phyloP scores from a whole-genome alignment of 306 rosid species.

The Cucumis sativus region DNA sequence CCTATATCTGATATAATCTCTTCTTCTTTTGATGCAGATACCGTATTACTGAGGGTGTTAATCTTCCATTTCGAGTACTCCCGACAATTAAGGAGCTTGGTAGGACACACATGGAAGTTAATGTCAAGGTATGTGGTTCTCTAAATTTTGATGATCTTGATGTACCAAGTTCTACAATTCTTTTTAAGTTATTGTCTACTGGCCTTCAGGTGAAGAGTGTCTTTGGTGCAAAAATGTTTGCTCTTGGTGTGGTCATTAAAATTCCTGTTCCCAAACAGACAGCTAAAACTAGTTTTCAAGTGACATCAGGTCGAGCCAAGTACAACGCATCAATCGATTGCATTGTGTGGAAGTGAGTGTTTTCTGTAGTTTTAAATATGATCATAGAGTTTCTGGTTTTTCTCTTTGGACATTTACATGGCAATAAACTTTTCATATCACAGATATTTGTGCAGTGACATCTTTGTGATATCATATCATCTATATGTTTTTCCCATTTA shows the following conservation, averaged over 20 bases:
- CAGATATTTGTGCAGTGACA: neutral
- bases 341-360: constrained; percentile 86
- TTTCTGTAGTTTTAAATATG: neutral
- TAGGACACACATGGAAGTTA: constrained; percentile 88
- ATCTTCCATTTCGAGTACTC: constrained; percentile 90
- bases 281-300: constrained; percentile 78
- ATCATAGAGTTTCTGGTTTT: neutral
- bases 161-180: neutral
- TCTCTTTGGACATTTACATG: neutral
- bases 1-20: neutral
- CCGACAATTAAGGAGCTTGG: constrained; percentile 94
- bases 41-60: constrained; percentile 90
- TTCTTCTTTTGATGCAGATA: constrained; percentile 34
- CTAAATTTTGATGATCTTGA: constrained; percentile 3
- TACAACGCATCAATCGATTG: constrained; percentile 86
- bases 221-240: constrained; percentile 89
- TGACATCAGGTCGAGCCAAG: constrained; percentile 85
- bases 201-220: constrained; percentile 77
- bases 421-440: neutral
- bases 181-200: neutral
- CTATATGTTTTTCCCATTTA: neutral
- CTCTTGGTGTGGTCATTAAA: constrained; percentile 83
- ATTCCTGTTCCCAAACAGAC: constrained; percentile 93
- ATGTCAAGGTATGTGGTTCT: constrained; percentile 60
- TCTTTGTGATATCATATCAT: neutral